These are phyloP conservation scores for Trypanosoma scelopori DNA, from an alignment of 208 protist genomes.

Conservation along the genomic window DNA sequence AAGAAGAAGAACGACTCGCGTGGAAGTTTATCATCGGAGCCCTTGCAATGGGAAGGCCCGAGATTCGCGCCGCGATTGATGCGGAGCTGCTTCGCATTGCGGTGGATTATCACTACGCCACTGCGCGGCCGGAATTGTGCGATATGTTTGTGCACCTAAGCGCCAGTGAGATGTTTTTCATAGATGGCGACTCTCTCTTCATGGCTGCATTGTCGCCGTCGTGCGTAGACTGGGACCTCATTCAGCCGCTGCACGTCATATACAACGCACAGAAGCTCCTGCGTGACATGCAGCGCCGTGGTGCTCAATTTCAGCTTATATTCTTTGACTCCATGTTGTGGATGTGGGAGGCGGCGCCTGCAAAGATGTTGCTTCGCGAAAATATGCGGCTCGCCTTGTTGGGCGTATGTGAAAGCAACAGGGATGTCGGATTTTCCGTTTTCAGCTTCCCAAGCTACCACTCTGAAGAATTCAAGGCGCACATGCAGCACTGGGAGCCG, in stretches of 20 bases:
- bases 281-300: slow-evolving; percentile 59
- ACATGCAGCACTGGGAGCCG: slow-evolving; percentile 68
- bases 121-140: slow-evolving; percentile 75
- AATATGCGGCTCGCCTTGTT: slow-evolving; percentile 49
- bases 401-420: slow-evolving; percentile 37
- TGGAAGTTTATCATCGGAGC: slow-evolving; percentile 79
- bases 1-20: slow-evolving; percentile 68
- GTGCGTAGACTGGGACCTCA: slow-evolving; percentile 85
- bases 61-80: slow-evolving; percentile 40
- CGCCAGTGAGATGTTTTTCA: slow-evolving; percentile 90
- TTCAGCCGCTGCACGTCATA: slow-evolving; percentile 87
- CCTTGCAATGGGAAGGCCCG: slow-evolving; percentile 24
- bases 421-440: slow-evolving; percentile 40
- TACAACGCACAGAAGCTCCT: slow-evolving; percentile 85
- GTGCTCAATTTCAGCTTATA: slow-evolving; percentile 82
- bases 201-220: slow-evolving; percentile 74
- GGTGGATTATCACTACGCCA: slow-evolving; percentile 78
- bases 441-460: slow-evolving; percentile 74
- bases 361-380: slow-evolving; percentile 86
- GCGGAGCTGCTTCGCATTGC: slow-evolving; percentile 41
- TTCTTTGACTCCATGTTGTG: slow-evolving; percentile 76
- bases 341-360: slow-evolving; percentile 76
- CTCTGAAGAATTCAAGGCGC: slow-evolving; percentile 51
- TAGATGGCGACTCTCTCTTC: slow-evolving; percentile 90
- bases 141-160: slow-evolving; percentile 92